Evolutionary conservation across 2,329 filamentous ascomycete species (phyloP).

Genomic region (Triangularia setosa): DNA sequence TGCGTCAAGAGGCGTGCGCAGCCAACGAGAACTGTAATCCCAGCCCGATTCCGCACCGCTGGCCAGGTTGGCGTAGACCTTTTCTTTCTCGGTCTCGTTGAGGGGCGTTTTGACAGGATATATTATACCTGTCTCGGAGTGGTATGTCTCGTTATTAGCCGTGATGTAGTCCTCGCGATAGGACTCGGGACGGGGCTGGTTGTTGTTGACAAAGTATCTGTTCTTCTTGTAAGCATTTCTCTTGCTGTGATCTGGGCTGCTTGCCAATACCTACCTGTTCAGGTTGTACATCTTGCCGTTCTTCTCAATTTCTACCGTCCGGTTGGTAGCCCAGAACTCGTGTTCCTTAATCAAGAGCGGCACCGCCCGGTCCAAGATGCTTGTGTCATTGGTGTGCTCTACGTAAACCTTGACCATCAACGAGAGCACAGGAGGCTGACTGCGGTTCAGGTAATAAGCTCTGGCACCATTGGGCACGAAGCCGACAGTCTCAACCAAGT

Average conservation of each 20-base stretch:
- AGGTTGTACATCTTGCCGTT: conserved; percentile 49
- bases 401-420: conserved; percentile 64
- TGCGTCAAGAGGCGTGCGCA: conserved; percentile 54
- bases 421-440: conserved; percentile 61
- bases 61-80: conserved; percentile 59
- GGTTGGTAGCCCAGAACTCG: conserved; percentile 59
- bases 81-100: conserved; percentile 48
- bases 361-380: conserved; percentile 56
- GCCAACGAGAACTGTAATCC: conserved; percentile 60
- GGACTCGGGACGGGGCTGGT: conserved; percentile 63
- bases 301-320: conserved; percentile 50
- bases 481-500: conserved; percentile 60
- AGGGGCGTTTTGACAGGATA: conserved; percentile 51
- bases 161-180: conserved; percentile 63
- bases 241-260: not conserved
- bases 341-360: conserved; percentile 62
- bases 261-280: conserved; percentile 45
- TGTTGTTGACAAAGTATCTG: conserved; percentile 59
- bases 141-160: conserved; percentile 63
- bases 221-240: not conserved
- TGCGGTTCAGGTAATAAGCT: conserved; percentile 64
- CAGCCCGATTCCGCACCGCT: conserved; percentile 63
- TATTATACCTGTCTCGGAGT: conserved; percentile 53
- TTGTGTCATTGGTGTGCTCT: conserved; percentile 60
- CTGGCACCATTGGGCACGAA: conserved; percentile 68